A percentile compares a stretch with the other conserved stretches of the same genome.
Conservation (phyloP, 2,329 filamentous ascomycete species). For the Metarhizium sp. region DNA sequence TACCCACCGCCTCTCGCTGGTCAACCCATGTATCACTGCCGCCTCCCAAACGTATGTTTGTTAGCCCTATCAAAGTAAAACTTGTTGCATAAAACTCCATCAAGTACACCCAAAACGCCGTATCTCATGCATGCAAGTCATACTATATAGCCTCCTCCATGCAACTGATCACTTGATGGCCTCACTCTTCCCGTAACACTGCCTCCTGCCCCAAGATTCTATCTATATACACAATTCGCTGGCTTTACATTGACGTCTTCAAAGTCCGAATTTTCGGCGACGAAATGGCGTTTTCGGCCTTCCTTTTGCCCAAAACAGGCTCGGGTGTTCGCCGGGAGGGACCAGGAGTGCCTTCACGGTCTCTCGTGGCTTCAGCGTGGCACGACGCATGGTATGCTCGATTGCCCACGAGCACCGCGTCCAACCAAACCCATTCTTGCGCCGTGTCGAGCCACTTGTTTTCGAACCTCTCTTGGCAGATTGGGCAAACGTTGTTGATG, state of each 20-base stretch:
- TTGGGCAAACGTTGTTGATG: constrained; percentile 74
- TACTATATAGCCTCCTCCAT: not conserved
- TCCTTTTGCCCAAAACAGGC: constrained; percentile 62
- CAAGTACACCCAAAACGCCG: constrained; percentile 1
- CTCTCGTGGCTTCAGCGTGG: constrained; percentile 70
- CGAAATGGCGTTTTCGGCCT: constrained; percentile 52
- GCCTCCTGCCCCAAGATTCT: not conserved
- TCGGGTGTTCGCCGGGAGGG: constrained; percentile 48
- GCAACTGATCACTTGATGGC: not conserved
- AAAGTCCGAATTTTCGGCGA: constrained; percentile 27
- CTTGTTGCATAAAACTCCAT: not conserved
- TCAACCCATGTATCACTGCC: not conserved
- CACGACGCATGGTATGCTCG: constrained; percentile 87
- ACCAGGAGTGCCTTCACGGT: constrained; percentile 38
- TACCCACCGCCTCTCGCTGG: not conserved
- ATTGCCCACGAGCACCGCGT: constrained; percentile 68
- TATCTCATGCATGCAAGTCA: constrained; percentile 1
- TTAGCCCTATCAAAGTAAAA: not conserved
- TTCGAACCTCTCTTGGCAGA: constrained; percentile 93
- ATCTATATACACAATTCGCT: not conserved
- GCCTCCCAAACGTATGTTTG: not conserved
- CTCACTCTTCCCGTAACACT: not conserved
- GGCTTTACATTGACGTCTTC: constrained; percentile 22
- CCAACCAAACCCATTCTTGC: constrained; percentile 95
- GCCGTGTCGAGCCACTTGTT: constrained; percentile 86